These are phyloP conservation scores for Andrographis paniculata DNA, from an alignment of 305 asterid species.

Conservation along the genomic window DNA sequence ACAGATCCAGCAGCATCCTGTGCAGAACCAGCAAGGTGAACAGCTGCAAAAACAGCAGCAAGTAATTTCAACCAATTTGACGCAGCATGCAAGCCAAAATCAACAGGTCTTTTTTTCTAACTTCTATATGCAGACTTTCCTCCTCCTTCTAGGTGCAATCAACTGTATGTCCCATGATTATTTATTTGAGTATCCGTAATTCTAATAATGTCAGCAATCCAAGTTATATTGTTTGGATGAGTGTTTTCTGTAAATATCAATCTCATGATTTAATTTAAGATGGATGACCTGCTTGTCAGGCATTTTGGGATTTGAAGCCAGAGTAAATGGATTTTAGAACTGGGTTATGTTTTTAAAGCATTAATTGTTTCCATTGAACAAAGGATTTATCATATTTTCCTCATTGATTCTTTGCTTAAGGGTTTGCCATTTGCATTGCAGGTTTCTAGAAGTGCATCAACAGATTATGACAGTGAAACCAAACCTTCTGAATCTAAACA, in stretches of 20 bases:
- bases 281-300: too few relatives aligned
- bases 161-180: too few relatives aligned
- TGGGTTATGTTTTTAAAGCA: too few relatives aligned
- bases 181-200: too few relatives aligned
- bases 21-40: constrained; percentile 26
- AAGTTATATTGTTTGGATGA: too few relatives aligned
- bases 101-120: constrained; percentile 29
- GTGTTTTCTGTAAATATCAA: too few relatives aligned
- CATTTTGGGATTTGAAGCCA: too few relatives aligned
- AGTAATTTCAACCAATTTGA: constrained; percentile 13
- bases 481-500: constrained; percentile 26
- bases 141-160: too few relatives aligned
- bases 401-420: not conserved
- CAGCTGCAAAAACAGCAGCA: constrained; percentile 17
- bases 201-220: too few relatives aligned
- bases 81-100: constrained; percentile 19
- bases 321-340: too few relatives aligned
- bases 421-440: constrained; percentile 19
- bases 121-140: too few relatives aligned
- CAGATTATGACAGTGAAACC: constrained; percentile 19
- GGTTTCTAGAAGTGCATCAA: constrained; percentile 22
- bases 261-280: too few relatives aligned
- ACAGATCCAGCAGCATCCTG: constrained; percentile 23
- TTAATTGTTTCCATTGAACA: not conserved
- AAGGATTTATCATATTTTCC: not conserved